Percentiles rank a stretch among this genome's conserved stretches.
These are phyloP conservation scores for Chlamydomonas schloesseri DNA, from an alignment of 139 green algal genomes.

Conservation along the genomic window DNA sequence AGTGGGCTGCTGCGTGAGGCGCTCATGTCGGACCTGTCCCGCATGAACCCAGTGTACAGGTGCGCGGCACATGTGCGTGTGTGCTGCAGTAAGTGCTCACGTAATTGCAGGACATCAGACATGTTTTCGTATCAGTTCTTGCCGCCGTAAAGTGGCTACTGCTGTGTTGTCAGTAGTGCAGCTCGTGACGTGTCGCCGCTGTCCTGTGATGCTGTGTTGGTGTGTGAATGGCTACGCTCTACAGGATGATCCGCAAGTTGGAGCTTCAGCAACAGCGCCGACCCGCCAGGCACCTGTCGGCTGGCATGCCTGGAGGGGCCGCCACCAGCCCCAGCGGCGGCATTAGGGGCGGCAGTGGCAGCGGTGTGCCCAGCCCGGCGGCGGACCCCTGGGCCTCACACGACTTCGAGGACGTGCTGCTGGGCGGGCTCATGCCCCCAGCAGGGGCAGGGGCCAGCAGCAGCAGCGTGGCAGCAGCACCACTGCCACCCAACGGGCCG, in stretches of 20 bases:
- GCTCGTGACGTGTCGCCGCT: too few relatives aligned
- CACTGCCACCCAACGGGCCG: too few relatives aligned
- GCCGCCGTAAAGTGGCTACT: too few relatives aligned
- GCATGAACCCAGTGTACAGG: slow-evolving; percentile 35
- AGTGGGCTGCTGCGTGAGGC: slow-evolving; percentile 12
- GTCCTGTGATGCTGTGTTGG: too few relatives aligned
- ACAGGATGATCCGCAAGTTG: slow-evolving; percentile 43
- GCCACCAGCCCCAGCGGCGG: background rate
- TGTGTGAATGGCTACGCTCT: too few relatives aligned
- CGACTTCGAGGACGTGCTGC: slow-evolving; percentile 35
- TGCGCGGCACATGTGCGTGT: background rate
- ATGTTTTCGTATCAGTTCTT: too few relatives aligned
- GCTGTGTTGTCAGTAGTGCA: too few relatives aligned
- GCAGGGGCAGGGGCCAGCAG: too few relatives aligned
- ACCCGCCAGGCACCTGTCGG: background rate
- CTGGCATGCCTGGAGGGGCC: background rate
- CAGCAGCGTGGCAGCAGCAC: too few relatives aligned
- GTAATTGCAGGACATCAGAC: too few relatives aligned
- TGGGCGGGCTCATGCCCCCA: slow-evolving; percentile 5
- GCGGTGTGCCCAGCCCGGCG: background rate
- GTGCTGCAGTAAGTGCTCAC: too few relatives aligned
- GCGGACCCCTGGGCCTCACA: slow-evolving; percentile 15
- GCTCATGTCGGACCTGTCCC: slow-evolving; percentile 5
- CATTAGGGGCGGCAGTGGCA: background rate
- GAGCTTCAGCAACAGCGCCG: slow-evolving; percentile 12